Evolutionary conservation across 306 rosid genomes (phyloP).

Genomic region (Malus asiatica): DNA sequence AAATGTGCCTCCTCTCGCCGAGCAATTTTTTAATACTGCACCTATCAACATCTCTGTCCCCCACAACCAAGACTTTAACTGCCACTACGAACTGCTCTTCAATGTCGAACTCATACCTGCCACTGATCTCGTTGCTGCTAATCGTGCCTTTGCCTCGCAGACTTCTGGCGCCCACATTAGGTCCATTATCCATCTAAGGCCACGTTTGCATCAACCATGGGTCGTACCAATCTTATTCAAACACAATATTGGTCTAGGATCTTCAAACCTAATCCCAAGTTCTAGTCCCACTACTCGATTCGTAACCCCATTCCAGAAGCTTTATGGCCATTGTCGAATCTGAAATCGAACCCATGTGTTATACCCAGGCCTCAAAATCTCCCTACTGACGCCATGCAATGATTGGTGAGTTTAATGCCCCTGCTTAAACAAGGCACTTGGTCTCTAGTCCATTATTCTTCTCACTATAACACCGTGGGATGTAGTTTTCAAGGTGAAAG

Average conservation of each 20-base stretch:
- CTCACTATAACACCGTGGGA: not conserved
- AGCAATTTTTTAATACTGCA: no score
- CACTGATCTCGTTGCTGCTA: no score
- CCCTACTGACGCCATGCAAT: not conserved
- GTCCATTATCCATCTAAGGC: no score
- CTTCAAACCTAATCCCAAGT: not conserved
- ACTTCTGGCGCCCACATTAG: no score
- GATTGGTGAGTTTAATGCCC: not conserved
- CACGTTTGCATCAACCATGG: no score
- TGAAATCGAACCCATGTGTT: not conserved
- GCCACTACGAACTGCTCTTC: no score
- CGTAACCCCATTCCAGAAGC: not conserved
- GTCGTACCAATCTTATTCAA: not conserved
- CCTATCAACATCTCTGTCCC: no score
- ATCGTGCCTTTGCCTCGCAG: no score
- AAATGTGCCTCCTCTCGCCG: no score
- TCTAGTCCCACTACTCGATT: not conserved
- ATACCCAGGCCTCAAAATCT: not conserved
- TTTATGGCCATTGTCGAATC: not conserved
- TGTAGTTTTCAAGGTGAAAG: not conserved
- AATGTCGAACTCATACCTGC: no score
- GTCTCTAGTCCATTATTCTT: not conserved
- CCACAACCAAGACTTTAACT: no score
- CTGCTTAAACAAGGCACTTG: not conserved
- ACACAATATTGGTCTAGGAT: not conserved